Conservation (phyloP, 2,329 filamentous ascomycete genomes). For the Sordariomycetes sp. region DNA sequence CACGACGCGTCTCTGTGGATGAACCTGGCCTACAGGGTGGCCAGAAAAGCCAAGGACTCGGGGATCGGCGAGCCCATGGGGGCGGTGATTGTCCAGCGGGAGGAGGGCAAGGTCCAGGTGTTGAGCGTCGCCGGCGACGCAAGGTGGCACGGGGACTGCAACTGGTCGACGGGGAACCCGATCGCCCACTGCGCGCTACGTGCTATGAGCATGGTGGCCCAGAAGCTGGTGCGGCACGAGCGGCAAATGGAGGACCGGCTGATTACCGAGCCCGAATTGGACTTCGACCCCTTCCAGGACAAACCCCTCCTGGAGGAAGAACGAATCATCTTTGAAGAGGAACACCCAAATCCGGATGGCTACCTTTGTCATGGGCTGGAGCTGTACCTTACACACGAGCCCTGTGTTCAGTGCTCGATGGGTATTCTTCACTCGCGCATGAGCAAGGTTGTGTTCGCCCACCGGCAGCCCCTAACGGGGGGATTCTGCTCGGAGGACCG, state of each 20-base stretch:
- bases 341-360: constrained; percentile 58
- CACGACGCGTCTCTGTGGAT: constrained; percentile 53
- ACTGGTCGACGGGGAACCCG: constrained; percentile 47
- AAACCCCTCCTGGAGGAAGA: constrained; percentile 57
- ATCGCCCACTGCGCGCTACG: constrained; percentile 69
- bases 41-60: constrained; percentile 38
- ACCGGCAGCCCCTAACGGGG: constrained; percentile 68
- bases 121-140: constrained; percentile 68
- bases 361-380: constrained; percentile 92
- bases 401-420: constrained; percentile 95
- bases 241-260: constrained; percentile 23
- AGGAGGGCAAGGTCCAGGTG: constrained; percentile 35
- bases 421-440: constrained; percentile 89
- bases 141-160: constrained; percentile 46
- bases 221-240: constrained; percentile 46
- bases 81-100: constrained; percentile 60
- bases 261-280: constrained; percentile 24
- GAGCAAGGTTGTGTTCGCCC: constrained; percentile 68
- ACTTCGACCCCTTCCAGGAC: constrained; percentile 54
- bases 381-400: constrained; percentile 89
- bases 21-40: constrained; percentile 51
- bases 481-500: constrained; percentile 69
- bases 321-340: constrained; percentile 43
- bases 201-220: constrained; percentile 71
- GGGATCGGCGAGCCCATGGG: constrained; percentile 58